Base-by-base conservation (phyloP, 768 basidiomycete species). In the Leccinum rimulosum region DNA sequence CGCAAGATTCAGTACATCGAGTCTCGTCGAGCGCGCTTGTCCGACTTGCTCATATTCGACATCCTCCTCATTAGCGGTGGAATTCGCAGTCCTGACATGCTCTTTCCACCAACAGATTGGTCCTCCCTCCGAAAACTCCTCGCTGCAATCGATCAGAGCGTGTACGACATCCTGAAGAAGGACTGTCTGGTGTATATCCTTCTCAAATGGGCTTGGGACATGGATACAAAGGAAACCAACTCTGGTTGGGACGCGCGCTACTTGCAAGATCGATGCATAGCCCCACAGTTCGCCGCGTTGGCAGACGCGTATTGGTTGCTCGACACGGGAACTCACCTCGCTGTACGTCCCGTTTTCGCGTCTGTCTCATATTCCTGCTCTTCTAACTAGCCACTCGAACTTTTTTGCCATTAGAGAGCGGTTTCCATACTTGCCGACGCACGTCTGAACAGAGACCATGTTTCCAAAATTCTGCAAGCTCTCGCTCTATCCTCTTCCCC, bases 221-320 rank as follows among this genome's bases (percentile, higher is more conserved):
- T 80, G 14, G 88, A 91, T 68, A 80, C 82, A 6, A 74, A 68
- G 76, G 88, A 79, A 68, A 38, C 49, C 11, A 64, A 62, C 40
- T 25, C 64, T 9, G 59, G 67, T 14, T 71, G 68, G 69, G 78
- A 61, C 65, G 43, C 17, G 19, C 71, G 60, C 77, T 90, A 76
- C 73, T 75, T 68, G 55, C 76, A 71, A 71, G 83, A 70, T n/a
- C 75, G 80, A 30, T 84, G 81, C 65, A 86, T 94, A 60, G 85
- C 89, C 4, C 87, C 89, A 3, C 91, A 92, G 65, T 93, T 92
- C 66, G 77, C 81, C 7, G 75, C 80, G 4, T 79, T 93, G 50
- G 83, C 89, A n/a, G 87, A 91, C 74, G 91, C 92, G 67, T 93
- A 93, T 75, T 94, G 89, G 88, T 75, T 84, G 70, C 75, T 94